These are phyloP conservation scores for Candida railenensis DNA, from an alignment of 805 yeast genomes.

Conservation along the genomic window DNA sequence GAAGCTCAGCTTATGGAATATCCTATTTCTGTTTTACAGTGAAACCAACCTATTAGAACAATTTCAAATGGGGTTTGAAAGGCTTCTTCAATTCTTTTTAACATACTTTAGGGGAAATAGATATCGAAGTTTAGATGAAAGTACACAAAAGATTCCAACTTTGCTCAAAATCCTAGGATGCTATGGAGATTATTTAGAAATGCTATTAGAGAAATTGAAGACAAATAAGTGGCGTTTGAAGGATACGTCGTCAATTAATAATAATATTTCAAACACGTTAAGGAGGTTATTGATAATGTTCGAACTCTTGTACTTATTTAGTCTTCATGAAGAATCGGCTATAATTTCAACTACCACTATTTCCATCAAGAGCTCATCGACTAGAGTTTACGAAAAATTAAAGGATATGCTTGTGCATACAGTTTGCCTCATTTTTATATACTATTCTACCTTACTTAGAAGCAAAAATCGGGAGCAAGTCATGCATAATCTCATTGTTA, in stretches of 20 bases:
- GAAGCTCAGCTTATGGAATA: constrained; percentile 72
- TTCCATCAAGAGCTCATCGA: constrained; percentile 45
- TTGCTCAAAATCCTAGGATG: constrained; percentile 53
- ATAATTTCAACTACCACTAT: constrained; percentile 31
- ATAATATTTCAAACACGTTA: constrained; percentile 12
- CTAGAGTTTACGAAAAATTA: constrained; percentile 41
- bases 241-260: constrained; percentile 8
- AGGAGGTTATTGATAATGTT: constrained; percentile 27
- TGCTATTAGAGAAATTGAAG: constrained; percentile 26
- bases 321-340: constrained; percentile 54
- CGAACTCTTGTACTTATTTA: constrained; percentile 46
- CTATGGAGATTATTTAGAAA: constrained; percentile 49
- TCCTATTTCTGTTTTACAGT: constrained; percentile 58
- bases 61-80: constrained; percentile 50
- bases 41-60: constrained; percentile 24
- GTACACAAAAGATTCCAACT: constrained; percentile 12
- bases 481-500: not conserved
- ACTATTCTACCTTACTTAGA: constrained; percentile 22
- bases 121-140: constrained; percentile 14
- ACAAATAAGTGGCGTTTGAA: constrained; percentile 30
- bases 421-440: constrained; percentile 35
- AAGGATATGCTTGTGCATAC: constrained; percentile 45
- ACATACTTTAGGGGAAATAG: constrained; percentile 25
- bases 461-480: not conserved
- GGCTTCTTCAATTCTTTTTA: constrained; percentile 46